Percentiles rank a stretch among this genome's conserved stretches.
phyloP scores from a whole-genome alignment of 2,329 filamentous ascomycete species.

The Coleophoma eucalyptorum region DNA sequence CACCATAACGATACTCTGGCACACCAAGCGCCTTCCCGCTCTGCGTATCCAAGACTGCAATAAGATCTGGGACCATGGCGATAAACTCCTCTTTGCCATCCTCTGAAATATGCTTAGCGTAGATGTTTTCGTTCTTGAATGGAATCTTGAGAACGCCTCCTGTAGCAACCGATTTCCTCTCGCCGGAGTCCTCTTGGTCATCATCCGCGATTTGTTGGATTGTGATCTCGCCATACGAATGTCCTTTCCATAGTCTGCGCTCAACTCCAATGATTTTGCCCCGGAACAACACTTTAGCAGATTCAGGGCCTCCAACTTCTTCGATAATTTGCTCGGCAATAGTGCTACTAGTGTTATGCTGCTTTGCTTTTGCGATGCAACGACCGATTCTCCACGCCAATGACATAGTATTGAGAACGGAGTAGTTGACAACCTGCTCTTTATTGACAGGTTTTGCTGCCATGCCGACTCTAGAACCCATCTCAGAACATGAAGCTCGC shows the following conservation, averaged over 20 bases:
- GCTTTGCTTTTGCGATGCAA: constrained; percentile 46
- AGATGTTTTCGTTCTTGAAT: constrained; percentile 73
- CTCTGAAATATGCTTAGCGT: constrained; percentile 32
- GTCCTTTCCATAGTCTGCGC: constrained; percentile 49
- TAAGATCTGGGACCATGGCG: constrained; percentile 45
- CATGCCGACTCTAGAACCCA: constrained; percentile 36
- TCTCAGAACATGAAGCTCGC: constrained; percentile 35
- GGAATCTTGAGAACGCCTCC: constrained; percentile 56
- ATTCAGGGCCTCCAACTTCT: constrained; percentile 49
- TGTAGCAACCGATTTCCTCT: constrained; percentile 23
- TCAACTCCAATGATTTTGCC: constrained; percentile 62
- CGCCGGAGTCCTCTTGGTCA: constrained; percentile 28
- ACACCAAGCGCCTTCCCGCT: constrained; percentile 46
- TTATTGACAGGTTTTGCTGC: constrained; percentile 35
- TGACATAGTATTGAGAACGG: constrained; percentile 36
- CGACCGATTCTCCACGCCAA: constrained; percentile 51
- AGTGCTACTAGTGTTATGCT: constrained; percentile 44
- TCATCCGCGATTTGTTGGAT: constrained; percentile 44
- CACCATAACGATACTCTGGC: constrained; percentile 50
- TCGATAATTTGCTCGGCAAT: constrained; percentile 56
- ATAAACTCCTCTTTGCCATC: constrained; percentile 27
- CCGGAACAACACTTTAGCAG: constrained; percentile 55
- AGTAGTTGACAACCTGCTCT: constrained; percentile 29
- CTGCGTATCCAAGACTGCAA: constrained; percentile 41
- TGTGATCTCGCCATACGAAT: constrained; percentile 56